Evolutionary conservation across 2,329 filamentous ascomycete species (phyloP).

Genomic region (Penicillium sp.): DNA sequence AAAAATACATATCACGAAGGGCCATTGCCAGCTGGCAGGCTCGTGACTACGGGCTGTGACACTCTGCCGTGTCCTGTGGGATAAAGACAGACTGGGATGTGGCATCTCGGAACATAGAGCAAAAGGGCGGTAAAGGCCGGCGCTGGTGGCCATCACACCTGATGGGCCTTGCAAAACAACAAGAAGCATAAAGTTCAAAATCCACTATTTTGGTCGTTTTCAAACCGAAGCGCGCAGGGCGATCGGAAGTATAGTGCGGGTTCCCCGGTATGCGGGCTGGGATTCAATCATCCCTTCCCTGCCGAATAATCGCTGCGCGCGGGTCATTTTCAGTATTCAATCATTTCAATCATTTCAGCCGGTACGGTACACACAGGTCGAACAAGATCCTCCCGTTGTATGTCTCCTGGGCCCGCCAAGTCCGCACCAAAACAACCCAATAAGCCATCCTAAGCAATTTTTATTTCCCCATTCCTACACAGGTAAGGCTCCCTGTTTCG

Average conservation of each 20-base stretch:
- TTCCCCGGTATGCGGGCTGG: constrained; percentile 37
- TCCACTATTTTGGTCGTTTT: background rate
- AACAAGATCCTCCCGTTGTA: too few relatives aligned
- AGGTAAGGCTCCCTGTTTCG: background rate
- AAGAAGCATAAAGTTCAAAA: constrained; percentile 4
- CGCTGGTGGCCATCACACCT: constrained; percentile 11
- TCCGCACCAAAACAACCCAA: background rate
- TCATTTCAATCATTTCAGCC: background rate
- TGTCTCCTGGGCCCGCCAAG: background rate
- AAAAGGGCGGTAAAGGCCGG: constrained; percentile 25
- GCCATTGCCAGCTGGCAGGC: constrained; percentile 28
- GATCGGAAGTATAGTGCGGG: constrained; percentile 29
- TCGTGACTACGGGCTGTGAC: constrained; percentile 31
- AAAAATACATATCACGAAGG: constrained; percentile 4
- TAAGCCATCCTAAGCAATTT: background rate
- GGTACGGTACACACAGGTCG: constrained; percentile 10
- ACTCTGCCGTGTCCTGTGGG: constrained; percentile 24
- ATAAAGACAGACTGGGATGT: constrained; percentile 22
- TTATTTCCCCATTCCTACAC: background rate
- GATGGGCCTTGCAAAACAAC: constrained; percentile 10
- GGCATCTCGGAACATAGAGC: constrained; percentile 23
- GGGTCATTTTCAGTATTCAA: background rate
- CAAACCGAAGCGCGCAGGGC: constrained; percentile 7
- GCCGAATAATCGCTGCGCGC: constrained; percentile 29
- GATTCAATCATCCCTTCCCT: constrained; percentile 30